Conservation (phyloP, 345 rosid species). For the Salix brachista region DNA sequence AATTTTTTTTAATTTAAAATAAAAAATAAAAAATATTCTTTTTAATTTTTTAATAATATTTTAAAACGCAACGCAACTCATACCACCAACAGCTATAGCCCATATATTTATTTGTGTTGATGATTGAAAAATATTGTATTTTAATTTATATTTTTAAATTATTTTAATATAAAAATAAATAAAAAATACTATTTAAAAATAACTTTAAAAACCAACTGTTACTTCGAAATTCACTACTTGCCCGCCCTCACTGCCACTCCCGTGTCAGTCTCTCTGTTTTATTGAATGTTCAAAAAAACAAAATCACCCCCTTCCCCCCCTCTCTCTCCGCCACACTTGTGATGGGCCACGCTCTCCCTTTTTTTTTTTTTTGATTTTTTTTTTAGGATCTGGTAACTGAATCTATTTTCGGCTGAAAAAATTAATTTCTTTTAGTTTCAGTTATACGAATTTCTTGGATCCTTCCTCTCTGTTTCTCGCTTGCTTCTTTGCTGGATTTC, state of each 20-base stretch:
- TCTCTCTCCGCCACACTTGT: constrained; percentile 1
- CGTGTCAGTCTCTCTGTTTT: constrained; percentile 25
- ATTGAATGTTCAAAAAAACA: constrained; percentile 65
- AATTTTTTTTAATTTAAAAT: too few relatives aligned
- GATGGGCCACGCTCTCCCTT: background rate
- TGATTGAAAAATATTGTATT: too few relatives aligned
- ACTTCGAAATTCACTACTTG: constrained; percentile 10
- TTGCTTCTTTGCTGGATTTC: constrained; percentile 10
- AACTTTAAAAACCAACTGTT: too few relatives aligned
- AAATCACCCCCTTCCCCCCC: background rate
- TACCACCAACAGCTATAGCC: too few relatives aligned
- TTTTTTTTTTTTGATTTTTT: background rate
- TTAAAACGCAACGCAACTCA: too few relatives aligned
- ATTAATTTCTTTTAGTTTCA: background rate
- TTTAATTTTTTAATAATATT: too few relatives aligned
- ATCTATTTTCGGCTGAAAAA: background rate
- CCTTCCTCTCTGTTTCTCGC: constrained; percentile 22
- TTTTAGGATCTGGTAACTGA: constrained; percentile 24
- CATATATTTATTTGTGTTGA: too few relatives aligned
- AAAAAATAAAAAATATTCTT: too few relatives aligned
- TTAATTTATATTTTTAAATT: too few relatives aligned
- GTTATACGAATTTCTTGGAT: constrained; percentile 22
- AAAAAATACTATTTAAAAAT: too few relatives aligned
- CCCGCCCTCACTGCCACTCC: constrained; percentile 29
- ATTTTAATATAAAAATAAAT: too few relatives aligned